Evolutionary conservation across 208 protist species (phyloP).

Genomic region (Crithidia brevicula): DNA sequence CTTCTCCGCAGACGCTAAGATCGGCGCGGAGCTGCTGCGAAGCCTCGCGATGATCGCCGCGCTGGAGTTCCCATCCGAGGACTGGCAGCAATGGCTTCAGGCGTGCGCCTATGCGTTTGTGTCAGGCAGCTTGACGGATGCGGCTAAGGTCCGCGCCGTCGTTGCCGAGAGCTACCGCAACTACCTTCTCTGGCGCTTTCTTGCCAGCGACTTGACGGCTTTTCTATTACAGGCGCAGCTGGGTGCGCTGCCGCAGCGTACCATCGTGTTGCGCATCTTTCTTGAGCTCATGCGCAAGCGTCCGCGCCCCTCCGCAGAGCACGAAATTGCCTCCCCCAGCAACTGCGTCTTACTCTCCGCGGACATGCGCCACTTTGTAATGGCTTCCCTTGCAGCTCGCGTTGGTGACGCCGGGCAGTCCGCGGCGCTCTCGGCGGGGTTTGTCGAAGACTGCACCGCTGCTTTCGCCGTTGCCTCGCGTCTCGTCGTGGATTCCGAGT

Average conservation of each 20-base stretch:
- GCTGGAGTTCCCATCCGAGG: slow-evolving; percentile 47
- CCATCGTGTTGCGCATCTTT: slow-evolving; percentile 18
- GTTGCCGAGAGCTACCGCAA: slow-evolving; percentile 33
- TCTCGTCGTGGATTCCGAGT: slow-evolving; percentile 37
- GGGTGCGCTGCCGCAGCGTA: slow-evolving; percentile 15
- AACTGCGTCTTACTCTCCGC: slow-evolving; percentile 53
- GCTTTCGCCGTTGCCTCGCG: slow-evolving; percentile 38
- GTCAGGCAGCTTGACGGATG: background rate
- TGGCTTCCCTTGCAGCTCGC: slow-evolving; percentile 13
- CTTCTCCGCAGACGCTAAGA: slow-evolving; percentile 1
- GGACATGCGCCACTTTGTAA: slow-evolving; percentile 33
- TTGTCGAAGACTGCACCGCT: slow-evolving; percentile 24
- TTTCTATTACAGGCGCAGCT: slow-evolving; percentile 26
- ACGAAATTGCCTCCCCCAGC: slow-evolving; percentile 22
- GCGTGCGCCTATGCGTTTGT: slow-evolving; percentile 19
- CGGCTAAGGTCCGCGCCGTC: slow-evolving; percentile 13
- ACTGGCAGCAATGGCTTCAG: slow-evolving; percentile 42
- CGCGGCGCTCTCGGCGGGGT: background rate
- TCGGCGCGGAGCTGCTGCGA: slow-evolving; percentile 30
- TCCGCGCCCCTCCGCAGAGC: slow-evolving; percentile 35
- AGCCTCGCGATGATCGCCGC: slow-evolving; percentile 40
- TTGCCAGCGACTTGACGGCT: slow-evolving; percentile 27
- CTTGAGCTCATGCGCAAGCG: slow-evolving; percentile 48
- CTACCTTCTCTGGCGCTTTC: slow-evolving; percentile 43
- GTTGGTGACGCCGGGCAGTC: slow-evolving; percentile 6